Percentiles rank a stretch among this genome's conserved stretches.
Evolutionary conservation across 192 early-diverging fungal species (phyloP).

Genomic region (Thoreauomyces humboldtii): DNA sequence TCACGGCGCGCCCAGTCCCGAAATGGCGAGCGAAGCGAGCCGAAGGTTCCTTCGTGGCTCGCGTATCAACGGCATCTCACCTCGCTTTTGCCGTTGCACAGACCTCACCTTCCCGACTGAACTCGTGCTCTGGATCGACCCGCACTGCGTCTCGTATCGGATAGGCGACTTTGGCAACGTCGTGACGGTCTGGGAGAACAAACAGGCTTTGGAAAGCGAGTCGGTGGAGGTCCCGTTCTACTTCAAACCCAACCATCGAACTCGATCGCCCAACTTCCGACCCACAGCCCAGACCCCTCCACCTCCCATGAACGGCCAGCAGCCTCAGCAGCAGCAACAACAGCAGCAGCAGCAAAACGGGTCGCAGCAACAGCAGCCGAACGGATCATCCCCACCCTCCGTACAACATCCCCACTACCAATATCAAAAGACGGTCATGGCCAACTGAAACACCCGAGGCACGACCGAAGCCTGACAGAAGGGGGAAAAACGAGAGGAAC

Average conservation of each 20-base stretch:
- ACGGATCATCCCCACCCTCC: not conserved
- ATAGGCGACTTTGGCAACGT: constrained; percentile 34
- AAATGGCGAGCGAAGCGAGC: too few species aligned
- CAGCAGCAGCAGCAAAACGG: too few species aligned
- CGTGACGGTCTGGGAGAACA: constrained; percentile 33
- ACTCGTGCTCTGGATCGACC: constrained; percentile 39
- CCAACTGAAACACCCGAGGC: constrained; percentile 8
- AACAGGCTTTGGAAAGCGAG: constrained; percentile 6
- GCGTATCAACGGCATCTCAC: not conserved
- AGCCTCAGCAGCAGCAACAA: not conserved
- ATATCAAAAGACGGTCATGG: constrained; percentile 16
- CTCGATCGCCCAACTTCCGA: constrained; percentile 13
- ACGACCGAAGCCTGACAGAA: too few species aligned
- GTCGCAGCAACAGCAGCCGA: too few species aligned
- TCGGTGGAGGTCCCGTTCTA: not conserved
- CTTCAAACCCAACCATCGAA: constrained; percentile 10
- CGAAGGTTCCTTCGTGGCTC: not conserved
- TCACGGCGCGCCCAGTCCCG: too few species aligned
- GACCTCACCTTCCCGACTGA: constrained; percentile 31
- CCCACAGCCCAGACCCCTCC: constrained; percentile 12
- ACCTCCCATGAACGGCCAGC: not conserved
- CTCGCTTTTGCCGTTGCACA: not conserved
- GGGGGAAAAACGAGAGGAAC: too few species aligned
- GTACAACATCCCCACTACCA: constrained; percentile 7
- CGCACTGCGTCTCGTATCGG: constrained; percentile 28